Conservation (phyloP, 2,329 filamentous ascomycete genomes). For the Lizonia empirigonia region DNA sequence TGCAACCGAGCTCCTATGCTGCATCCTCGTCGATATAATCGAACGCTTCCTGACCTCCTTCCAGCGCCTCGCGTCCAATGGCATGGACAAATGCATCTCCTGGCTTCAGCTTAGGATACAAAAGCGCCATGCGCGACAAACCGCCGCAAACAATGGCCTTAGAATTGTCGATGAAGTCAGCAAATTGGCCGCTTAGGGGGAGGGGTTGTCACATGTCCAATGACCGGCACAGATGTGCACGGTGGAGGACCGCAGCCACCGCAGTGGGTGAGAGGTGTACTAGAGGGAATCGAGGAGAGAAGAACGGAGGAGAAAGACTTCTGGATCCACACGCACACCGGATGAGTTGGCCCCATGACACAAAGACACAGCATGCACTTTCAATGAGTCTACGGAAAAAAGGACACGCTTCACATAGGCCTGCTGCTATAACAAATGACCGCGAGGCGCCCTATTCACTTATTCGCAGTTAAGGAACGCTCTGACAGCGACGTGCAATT, state of each 20-base stretch:
- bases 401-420: neutral
- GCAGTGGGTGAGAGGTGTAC: slow-evolving; percentile 32
- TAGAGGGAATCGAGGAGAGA: slow-evolving; percentile 36
- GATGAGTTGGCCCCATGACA: neutral
- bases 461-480: neutral
- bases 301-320: slow-evolving; percentile 36
- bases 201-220: slow-evolving; percentile 32
- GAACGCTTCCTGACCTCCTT: slow-evolving; percentile 32
- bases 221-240: slow-evolving; percentile 16
- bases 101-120: slow-evolving; percentile 33
- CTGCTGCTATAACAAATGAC: neutral
- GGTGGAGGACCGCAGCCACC: slow-evolving; percentile 23
- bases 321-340: slow-evolving; percentile 32
- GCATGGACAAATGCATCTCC: slow-evolving; percentile 32
- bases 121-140: slow-evolving; percentile 19
- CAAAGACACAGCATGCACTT: neutral
- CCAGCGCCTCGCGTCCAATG: slow-evolving; percentile 30
- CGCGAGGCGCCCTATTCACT: neutral
- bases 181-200: slow-evolving; percentile 23
- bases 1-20: slow-evolving; percentile 39
- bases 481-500: neutral
- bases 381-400: neutral
- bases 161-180: slow-evolving; percentile 31
- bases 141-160: neutral
- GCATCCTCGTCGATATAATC: slow-evolving; percentile 37